Evolutionary conservation across 768 basidiomycete species (phyloP).

Genomic region (Leucosporidium scottii): DNA sequence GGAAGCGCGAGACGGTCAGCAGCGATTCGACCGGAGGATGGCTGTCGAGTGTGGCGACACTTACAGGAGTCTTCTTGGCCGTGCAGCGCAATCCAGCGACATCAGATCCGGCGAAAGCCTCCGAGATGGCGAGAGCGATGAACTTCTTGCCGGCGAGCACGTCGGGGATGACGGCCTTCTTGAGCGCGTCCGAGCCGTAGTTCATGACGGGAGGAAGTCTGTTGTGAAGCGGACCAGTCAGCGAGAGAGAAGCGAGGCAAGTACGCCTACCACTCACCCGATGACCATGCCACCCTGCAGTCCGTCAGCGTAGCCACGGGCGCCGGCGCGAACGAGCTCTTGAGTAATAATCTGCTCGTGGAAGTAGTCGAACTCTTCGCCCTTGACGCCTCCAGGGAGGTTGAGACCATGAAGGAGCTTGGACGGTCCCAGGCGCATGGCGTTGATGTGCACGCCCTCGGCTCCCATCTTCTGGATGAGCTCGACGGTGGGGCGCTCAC

Average conservation of each 20-base stretch:
- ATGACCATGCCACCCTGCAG: constrained; percentile 4
- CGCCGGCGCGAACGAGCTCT: constrained; percentile 22
- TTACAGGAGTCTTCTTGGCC: constrained; percentile 32
- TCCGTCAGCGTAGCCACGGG: constrained; percentile 33
- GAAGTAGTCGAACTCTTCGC: constrained; percentile 86
- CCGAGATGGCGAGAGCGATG: constrained; percentile 34
- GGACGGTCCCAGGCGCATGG: constrained; percentile 72
- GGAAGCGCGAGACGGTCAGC: neutral
- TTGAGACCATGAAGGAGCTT: constrained; percentile 74
- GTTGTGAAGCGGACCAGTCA: constrained; percentile 61
- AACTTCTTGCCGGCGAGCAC: constrained; percentile 30
- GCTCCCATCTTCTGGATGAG: constrained; percentile 75
- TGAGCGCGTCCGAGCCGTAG: constrained; percentile 31
- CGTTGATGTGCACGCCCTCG: neutral
- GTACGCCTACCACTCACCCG: neutral
- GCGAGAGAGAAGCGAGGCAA: constrained; percentile 71
- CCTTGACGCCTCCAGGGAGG: constrained; percentile 57
- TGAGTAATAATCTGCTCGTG: constrained; percentile 52
- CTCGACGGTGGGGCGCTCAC: constrained; percentile 71
- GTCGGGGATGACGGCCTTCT: constrained; percentile 31
- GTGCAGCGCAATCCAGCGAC: constrained; percentile 42
- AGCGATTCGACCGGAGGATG: neutral
- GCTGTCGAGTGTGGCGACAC: no score
- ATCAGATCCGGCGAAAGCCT: constrained; percentile 34
- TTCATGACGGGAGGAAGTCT: constrained; percentile 33